Percentiles rank a stretch among this genome's conserved stretches.
These are phyloP conservation scores for Colletotrichum endophyticum DNA, from an alignment of 2,329 filamentous ascomycete genomes.

Conservation along the genomic window DNA sequence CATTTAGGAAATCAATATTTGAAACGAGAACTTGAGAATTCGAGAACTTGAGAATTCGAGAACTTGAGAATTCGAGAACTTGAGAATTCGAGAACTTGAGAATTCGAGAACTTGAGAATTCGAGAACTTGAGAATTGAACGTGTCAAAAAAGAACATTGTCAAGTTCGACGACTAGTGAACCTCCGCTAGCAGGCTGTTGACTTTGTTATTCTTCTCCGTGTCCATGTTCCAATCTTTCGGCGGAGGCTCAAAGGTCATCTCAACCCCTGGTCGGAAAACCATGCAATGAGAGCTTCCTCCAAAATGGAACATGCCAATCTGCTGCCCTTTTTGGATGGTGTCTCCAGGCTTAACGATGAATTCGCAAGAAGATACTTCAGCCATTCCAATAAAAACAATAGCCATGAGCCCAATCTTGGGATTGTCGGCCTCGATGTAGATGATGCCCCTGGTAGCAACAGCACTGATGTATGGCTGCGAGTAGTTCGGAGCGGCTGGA, in stretches of 20 bases:
- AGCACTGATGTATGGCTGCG: background rate
- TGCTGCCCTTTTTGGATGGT: background rate
- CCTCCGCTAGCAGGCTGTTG: background rate
- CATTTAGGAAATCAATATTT: background rate
- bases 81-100: fast-evolving
- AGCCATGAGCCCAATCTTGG: background rate
- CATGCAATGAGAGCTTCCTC: background rate
- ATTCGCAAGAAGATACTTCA: background rate
- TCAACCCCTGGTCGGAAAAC: background rate
- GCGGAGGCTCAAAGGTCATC: background rate
- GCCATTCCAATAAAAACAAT: background rate
- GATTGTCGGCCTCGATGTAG: background rate
- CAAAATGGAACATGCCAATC: background rate
- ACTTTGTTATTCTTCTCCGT: background rate
- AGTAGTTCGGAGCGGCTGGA: background rate
- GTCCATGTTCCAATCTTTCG: background rate
- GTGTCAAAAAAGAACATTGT: background rate
- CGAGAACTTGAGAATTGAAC: fast-evolving
- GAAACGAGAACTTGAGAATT: fast-evolving
- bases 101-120: fast-evolving
- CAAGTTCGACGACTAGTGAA: background rate
- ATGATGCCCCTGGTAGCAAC: background rate
- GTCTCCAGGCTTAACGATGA: background rate
- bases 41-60: fast-evolving
- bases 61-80: fast-evolving